Conservation (phyloP, 2,329 filamentous ascomycete species). For the Helminthosporium solani region DNA sequence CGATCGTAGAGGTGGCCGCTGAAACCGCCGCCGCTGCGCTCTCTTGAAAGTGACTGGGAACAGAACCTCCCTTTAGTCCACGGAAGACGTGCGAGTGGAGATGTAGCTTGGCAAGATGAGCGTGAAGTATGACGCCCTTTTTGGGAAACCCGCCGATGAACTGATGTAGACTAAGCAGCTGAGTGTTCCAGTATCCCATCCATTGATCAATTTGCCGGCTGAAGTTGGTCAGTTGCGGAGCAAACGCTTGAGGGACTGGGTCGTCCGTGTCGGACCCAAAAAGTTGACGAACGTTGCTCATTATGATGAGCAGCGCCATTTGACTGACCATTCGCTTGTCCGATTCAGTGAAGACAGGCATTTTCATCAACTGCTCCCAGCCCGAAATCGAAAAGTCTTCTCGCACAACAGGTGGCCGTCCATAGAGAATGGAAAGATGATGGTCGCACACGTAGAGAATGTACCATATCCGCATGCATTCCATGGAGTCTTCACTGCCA, state of each 20-base stretch:
- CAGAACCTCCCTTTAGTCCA: constrained; percentile 49
- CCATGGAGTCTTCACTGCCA: constrained; percentile 48
- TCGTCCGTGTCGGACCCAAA: constrained; percentile 59
- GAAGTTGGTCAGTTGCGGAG: constrained; percentile 51
- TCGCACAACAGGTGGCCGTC: constrained; percentile 58
- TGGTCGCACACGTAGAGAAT: constrained; percentile 62
- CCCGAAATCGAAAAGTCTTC: constrained; percentile 60
- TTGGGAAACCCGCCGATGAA: constrained; percentile 52
- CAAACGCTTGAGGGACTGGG: constrained; percentile 53
- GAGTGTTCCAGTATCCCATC: constrained; percentile 52
- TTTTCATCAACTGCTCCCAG: constrained; percentile 58
- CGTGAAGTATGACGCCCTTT: constrained; percentile 54
- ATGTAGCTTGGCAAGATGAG: constrained; percentile 56
- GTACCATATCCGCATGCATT: constrained; percentile 62
- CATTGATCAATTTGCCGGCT: constrained; percentile 51
- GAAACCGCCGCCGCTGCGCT: constrained; percentile 51
- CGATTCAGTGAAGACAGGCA: constrained; percentile 53
- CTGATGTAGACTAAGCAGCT: constrained; percentile 46
- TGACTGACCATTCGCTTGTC: constrained; percentile 61
- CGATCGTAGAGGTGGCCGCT: constrained; percentile 49
- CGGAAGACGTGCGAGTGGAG: constrained; percentile 53
- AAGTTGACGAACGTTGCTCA: constrained; percentile 55
- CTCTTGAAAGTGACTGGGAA: constrained; percentile 51
- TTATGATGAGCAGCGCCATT: constrained; percentile 59
- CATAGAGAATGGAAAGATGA: constrained; percentile 64